Conservation (phyloP, 179 eudicot species). For the Silene vulgaris region DNA sequence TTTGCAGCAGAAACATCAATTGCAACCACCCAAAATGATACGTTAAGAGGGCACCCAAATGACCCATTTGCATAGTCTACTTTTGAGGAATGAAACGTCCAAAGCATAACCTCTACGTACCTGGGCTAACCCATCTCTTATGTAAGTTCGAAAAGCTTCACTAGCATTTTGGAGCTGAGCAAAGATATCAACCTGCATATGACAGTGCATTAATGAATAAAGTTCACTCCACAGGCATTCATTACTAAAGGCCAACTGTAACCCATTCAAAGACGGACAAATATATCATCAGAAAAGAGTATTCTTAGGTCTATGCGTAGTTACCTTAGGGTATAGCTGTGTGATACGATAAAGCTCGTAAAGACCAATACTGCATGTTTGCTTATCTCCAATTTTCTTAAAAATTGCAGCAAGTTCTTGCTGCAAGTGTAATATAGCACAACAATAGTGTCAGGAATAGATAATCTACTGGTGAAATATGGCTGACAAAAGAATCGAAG, state of each 20-base stretch:
- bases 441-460: background rate
- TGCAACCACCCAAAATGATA: no score
- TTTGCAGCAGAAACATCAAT: no score
- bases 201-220: background rate
- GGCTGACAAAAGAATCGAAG: background rate
- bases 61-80: no score
- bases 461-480: background rate
- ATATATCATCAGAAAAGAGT: background rate
- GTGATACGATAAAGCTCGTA: slow-evolving; percentile 89
- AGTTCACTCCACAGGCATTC: background rate
- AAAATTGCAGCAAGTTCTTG: slow-evolving; percentile 97
- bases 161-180: slow-evolving; percentile 98
- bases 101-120: slow-evolving; percentile 26
- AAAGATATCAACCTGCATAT: slow-evolving; percentile 82
- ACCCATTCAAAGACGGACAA: background rate
- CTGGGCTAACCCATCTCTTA: slow-evolving; percentile 96
- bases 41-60: no score
- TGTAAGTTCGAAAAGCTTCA: slow-evolving; percentile 94
- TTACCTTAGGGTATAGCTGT: slow-evolving; percentile 87
- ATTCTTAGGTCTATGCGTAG: background rate
- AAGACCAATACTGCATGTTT: slow-evolving; percentile 91
- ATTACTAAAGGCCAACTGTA: background rate
- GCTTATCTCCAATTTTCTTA: slow-evolving; percentile 97
- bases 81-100: no score
- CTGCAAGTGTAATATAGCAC: slow-evolving; percentile 39